Conservation (phyloP, 208 protist genomes). For the Leishmania tropica region DNA sequence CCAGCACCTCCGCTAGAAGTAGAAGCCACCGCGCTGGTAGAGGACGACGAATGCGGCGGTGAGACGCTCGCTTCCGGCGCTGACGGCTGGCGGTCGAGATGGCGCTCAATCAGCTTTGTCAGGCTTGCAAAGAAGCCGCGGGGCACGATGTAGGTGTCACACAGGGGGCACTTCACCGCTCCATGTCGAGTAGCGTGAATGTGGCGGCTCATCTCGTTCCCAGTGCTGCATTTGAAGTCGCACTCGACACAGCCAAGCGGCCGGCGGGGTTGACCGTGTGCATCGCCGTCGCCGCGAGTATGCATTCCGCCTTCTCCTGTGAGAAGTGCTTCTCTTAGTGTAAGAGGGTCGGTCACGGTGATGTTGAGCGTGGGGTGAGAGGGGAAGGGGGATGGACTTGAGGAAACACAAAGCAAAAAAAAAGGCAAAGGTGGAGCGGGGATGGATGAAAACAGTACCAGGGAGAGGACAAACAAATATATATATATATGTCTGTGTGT, state of each 20-base stretch:
- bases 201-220: conserved; percentile 43
- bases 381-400: background rate
- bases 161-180: conserved; percentile 36
- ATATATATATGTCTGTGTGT: background rate
- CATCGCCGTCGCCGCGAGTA: background rate
- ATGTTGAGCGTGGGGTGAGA: background rate
- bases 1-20: background rate
- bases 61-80: background rate
- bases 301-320: conserved; percentile 1
- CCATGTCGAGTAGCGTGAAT: conserved; percentile 39
- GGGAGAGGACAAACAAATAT: background rate
- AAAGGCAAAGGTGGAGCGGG: background rate
- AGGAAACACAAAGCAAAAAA: background rate
- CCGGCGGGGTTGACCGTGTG: conserved; percentile 1
- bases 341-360: background rate
- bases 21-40: conserved; percentile 6
- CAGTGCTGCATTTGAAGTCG: conserved; percentile 29
- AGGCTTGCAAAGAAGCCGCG: conserved; percentile 37
- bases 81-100: background rate
- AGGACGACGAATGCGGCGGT: background rate
- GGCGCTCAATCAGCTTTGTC: conserved; percentile 35
- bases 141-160: conserved; percentile 39
- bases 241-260: conserved; percentile 37
- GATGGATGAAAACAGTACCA: background rate
- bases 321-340: background rate